Percentiles rank a stretch among this genome's conserved stretches.
Conservation (phyloP, 1,139 yeast genomes). For the Magnusiomyces tetraspermus region DNA sequence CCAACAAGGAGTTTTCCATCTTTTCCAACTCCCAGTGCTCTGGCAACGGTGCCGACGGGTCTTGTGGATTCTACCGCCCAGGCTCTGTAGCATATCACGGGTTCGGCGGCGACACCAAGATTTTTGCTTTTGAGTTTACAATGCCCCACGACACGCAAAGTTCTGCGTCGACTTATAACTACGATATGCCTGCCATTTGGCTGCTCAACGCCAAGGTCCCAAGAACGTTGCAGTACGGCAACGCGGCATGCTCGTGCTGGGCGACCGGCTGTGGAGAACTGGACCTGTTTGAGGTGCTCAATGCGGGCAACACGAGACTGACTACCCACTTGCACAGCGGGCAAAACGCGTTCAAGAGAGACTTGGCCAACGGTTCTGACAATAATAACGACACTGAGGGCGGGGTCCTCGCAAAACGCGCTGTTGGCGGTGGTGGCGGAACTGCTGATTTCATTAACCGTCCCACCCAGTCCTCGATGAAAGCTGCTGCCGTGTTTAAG, state of each 20-base stretch:
- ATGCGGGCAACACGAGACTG: conserved; percentile 61
- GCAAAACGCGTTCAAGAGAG: conserved; percentile 66
- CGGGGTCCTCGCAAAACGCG: not conserved
- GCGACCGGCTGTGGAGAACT: conserved; percentile 93
- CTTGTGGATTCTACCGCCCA: conserved; percentile 77
- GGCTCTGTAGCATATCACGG: conserved; percentile 93
- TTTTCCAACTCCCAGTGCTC: conserved; percentile 62
- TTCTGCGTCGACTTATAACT: conserved; percentile 34
- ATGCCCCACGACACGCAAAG: conserved; percentile 64
- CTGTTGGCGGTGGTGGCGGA: conserved; percentile 55
- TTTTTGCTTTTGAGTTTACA: conserved; percentile 79
- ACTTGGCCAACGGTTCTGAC: not conserved
- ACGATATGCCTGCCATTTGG: conserved; percentile 97
- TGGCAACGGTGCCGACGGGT: too few species aligned
- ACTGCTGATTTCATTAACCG: conserved; percentile 77
- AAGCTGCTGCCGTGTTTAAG: conserved; percentile 80
- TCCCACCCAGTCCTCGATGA: conserved; percentile 68
- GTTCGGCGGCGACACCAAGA: conserved; percentile 56
- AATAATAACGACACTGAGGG: too few species aligned
- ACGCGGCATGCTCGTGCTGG: conserved; percentile 84
- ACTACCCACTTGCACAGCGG: conserved; percentile 80
- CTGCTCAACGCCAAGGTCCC: conserved; percentile 88
- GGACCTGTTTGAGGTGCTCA: conserved; percentile 78
- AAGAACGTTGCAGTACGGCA: conserved; percentile 84
- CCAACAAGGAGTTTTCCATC: conserved; percentile 70